phyloP scores from a whole-genome alignment of 169 alveolate species.

The Sarcocystis neurona region DNA sequence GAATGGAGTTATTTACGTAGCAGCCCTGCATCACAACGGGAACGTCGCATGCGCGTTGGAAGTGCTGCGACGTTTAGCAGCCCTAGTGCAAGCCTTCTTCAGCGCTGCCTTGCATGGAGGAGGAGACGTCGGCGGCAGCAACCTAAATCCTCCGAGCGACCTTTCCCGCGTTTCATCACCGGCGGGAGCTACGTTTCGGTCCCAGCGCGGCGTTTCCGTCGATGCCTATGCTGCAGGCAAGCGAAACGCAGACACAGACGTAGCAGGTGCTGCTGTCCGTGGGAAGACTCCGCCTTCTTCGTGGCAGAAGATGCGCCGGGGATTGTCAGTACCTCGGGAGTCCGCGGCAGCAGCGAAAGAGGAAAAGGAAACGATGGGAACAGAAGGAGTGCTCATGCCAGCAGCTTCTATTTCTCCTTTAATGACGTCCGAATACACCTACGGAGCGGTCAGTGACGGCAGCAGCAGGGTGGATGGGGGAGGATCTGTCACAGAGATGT shows the following conservation, averaged over 20 bases:
- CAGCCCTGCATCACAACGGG: constrained; percentile 17
- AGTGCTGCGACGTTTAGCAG: constrained; percentile 11
- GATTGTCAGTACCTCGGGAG: background rate
- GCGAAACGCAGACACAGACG: background rate
- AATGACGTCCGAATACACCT: too few species aligned
- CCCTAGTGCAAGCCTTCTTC: constrained; percentile 17
- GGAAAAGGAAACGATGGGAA: background rate
- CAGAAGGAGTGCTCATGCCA: background rate
- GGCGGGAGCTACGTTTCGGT: background rate
- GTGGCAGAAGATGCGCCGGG: background rate
- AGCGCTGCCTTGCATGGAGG: background rate
- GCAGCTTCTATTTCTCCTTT: too few species aligned
- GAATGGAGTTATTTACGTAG: constrained; percentile 1
- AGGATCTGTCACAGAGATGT: constrained; percentile 11
- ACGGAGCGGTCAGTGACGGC: constrained; percentile 5
- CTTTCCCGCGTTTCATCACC: too few species aligned
- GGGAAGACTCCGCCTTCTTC: background rate
- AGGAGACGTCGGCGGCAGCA: background rate
- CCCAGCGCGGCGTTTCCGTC: too few species aligned
- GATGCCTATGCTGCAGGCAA: too few species aligned
- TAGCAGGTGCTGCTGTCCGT: too few species aligned
- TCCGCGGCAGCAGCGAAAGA: background rate
- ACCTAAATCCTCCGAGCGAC: background rate
- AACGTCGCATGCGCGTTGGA: constrained; percentile 30
- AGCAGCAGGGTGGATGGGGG: background rate